Evolutionary conservation across 208 protist species (phyloP), one percentile per base, ranked within the genome.

Genomic region (Wallacemonas sp.): DNA sequence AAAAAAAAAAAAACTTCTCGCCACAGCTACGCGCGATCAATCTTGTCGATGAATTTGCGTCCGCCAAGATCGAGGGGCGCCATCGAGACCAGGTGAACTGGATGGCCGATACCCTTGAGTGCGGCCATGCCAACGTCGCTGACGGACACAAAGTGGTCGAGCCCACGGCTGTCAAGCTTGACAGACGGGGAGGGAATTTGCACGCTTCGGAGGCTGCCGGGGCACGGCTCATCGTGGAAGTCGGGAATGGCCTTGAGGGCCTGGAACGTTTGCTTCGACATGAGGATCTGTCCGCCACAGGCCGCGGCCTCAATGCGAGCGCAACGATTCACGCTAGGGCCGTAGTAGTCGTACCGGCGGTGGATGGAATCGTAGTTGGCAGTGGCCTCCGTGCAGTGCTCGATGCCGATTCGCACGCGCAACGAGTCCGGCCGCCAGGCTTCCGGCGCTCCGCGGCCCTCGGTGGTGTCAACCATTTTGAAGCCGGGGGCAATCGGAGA

Each of bases 301-400:
- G 83, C 84, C 0, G 68, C 71, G 2, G 75, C 52, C 66, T 86
- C 74, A 32, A 98, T 90, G 25, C 91, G 82, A 2, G 91, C 83
- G 46, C 87, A 84, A 20, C 84, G 84, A 67, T 96, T 96, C 1
- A 98, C 92, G 38, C 88, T 90, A 0, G 79, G 81, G 20, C 92
- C 91, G 67, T 93, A 95, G 80, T 97, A 98, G 72, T 97, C 91
- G 67, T 91, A 91, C 20, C 85, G 72, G 8, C 81, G 67, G 41
- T 86, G 74, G 22, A 90, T 78, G 31, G 61, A 62, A 59, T 94
- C 86, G 64, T 91, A 94, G 3, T 70, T 80, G 22, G 78, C 77
- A 36, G 63, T 76, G 28, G 83, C 83, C 20, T 89, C 82, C 14
- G 66, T 79, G 74, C 86, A 94, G 84, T 92, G 78, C 75, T 93